phyloP scores from a whole-genome alignment of 208 protist genomes.

The Trypanosoma rangeli region DNA sequence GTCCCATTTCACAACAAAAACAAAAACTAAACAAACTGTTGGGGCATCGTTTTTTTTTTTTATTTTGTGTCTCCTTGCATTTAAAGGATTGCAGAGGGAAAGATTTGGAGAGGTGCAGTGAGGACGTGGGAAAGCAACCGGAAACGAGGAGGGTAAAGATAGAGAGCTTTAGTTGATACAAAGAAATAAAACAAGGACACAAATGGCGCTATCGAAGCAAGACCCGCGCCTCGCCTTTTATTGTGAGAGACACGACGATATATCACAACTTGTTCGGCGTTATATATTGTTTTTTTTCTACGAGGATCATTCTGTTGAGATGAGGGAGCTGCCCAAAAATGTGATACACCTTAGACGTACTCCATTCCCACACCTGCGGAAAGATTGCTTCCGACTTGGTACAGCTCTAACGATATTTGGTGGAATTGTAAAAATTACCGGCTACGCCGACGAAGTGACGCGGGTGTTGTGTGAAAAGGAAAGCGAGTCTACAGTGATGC shows the following conservation, averaged over 20 bases:
- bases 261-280: constrained; percentile 44
- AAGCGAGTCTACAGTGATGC: constrained; percentile 57
- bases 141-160: neutral
- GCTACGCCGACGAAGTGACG: constrained; percentile 82
- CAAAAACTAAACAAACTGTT: too few species aligned
- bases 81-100: neutral
- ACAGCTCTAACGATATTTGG: constrained; percentile 65
- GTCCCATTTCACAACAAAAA: too few species aligned
- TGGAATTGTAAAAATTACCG: constrained; percentile 55
- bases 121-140: neutral
- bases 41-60: neutral
- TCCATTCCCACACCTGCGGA: constrained; percentile 34
- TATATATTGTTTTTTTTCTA: constrained; percentile 77
- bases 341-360: constrained; percentile 69
- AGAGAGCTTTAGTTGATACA: neutral
- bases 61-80: neutral
- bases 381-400: constrained; percentile 60
- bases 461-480: constrained; percentile 69
- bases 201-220: constrained; percentile 70
- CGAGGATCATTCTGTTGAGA: constrained; percentile 72
- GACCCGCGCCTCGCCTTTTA: constrained; percentile 81
- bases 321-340: constrained; percentile 57
- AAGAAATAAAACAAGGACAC: constrained; percentile 3
- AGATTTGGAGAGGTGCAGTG: neutral
- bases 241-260: constrained; percentile 68